Conservation (phyloP, 164 flowering plant species). For the Vitis cinerea region DNA sequence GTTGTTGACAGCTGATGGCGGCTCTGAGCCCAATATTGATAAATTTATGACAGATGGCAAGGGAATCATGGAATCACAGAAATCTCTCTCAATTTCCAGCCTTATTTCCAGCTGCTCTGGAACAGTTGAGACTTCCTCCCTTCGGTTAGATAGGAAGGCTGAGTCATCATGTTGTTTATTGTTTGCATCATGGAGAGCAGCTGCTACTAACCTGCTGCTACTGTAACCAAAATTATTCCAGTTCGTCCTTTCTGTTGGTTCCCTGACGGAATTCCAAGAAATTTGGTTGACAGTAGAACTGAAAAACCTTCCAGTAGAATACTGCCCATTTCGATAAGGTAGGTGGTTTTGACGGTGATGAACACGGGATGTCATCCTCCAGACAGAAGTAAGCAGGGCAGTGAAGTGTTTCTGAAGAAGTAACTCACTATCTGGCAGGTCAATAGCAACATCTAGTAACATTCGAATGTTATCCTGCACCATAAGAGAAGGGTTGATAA, state of each 20-base stretch:
- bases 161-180: conserved; percentile 23
- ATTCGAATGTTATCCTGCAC: conserved; percentile 66
- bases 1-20: conserved; percentile 19
- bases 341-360: conserved; percentile 24
- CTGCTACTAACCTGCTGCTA: conserved; percentile 54
- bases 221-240: conserved; percentile 36
- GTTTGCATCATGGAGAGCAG: conserved; percentile 53
- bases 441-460: conserved; percentile 64
- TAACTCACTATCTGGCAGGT: conserved; percentile 68
- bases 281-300: conserved; percentile 21
- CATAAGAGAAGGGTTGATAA: conserved; percentile 5
- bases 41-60: conserved; percentile 56
- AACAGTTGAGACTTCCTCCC: conserved; percentile 31
- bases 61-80: conserved; percentile 23
- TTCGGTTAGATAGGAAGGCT: conserved; percentile 19
- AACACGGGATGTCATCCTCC: conserved; percentile 47
- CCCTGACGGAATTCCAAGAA: conserved; percentile 22
- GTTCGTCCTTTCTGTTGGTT: conserved; percentile 33
- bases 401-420: conserved; percentile 90
- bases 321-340: conserved; percentile 31
- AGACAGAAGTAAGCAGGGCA: conserved; percentile 76
- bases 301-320: conserved; percentile 29
- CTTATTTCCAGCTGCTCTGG: conserved; percentile 58
- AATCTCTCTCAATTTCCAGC: conserved; percentile 48
- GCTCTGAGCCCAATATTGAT: conserved; percentile 41